Conservation (phyloP, 192 early-diverging fungal genomes). For the Rhizophagus clarus region DNA sequence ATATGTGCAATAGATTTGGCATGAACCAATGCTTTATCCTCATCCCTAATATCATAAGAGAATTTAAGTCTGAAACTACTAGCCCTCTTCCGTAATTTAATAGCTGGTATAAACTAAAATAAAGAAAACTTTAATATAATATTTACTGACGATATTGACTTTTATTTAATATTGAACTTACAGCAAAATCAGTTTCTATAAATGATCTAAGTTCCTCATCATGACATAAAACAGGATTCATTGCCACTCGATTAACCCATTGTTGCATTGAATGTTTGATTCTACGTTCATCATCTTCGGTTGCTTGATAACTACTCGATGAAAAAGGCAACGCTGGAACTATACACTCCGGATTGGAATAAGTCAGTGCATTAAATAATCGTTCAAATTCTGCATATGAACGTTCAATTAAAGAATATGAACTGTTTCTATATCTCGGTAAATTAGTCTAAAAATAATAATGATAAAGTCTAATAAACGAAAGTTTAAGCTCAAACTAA, state of each 20-base stretch:
- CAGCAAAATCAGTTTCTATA: slow-evolving; percentile 49
- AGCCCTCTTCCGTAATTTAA: slow-evolving; percentile 38
- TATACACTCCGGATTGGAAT: slow-evolving; percentile 45
- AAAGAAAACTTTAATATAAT: not conserved
- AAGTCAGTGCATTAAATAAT: slow-evolving; percentile 40
- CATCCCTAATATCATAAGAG: not conserved
- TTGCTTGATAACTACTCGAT: slow-evolving; percentile 37
- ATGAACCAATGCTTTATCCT: slow-evolving; percentile 8
- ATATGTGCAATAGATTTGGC: slow-evolving; percentile 14
- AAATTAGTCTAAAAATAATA: slow-evolving; percentile 41
- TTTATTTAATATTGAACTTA: not conserved
- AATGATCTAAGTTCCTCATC: slow-evolving; percentile 49
- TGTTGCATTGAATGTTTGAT: slow-evolving; percentile 38
- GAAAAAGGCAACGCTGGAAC: slow-evolving; percentile 44
- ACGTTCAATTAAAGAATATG: slow-evolving; percentile 42
- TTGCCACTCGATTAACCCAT: slow-evolving; percentile 41
- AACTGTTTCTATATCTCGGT: slow-evolving; percentile 39
- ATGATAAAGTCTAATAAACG: not conserved
- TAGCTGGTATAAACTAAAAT: slow-evolving; percentile 43
- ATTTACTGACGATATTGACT: not conserved
- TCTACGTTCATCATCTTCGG: slow-evolving; percentile 35
- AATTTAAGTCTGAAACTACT: slow-evolving; percentile 23
- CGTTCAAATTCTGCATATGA: slow-evolving; percentile 46
- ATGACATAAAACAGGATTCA: slow-evolving; percentile 43
- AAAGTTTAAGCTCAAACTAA: not conserved